Conservation (phyloP, 2,329 filamentous ascomycete genomes). For the Immersiporthe knoxdaviesiana region DNA sequence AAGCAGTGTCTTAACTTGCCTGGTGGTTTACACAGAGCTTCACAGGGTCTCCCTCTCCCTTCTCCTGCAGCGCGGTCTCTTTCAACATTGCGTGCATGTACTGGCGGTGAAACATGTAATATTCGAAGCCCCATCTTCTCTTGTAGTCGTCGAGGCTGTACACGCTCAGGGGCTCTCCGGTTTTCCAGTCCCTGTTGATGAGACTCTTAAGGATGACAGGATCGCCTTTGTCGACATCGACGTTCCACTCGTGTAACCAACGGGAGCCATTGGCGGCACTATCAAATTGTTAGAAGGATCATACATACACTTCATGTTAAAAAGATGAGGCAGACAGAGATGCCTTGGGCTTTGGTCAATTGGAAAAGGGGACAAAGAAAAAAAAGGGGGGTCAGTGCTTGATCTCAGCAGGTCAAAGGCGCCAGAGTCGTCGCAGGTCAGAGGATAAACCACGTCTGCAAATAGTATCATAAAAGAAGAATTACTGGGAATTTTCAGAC, state of each 20-base stretch:
- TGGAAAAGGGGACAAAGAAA: no score
- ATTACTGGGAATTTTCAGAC: neutral
- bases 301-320: neutral
- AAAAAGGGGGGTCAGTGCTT: neutral
- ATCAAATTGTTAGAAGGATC: neutral
- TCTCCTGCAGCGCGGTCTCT: conserved; percentile 34
- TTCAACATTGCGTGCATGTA: conserved; percentile 47
- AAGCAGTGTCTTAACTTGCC: conserved; percentile 36
- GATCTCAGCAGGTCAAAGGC: neutral
- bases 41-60: conserved; percentile 22
- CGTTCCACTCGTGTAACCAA: conserved; percentile 70
- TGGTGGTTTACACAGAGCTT: conserved; percentile 60
- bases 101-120: conserved; percentile 66
- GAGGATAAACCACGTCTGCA: neutral
- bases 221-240: conserved; percentile 66
- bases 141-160: conserved; percentile 69
- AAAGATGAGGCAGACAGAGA: neutral
- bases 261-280: conserved; percentile 70
- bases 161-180: conserved; percentile 66
- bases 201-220: conserved; percentile 67
- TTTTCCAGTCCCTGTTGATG: conserved; percentile 72
- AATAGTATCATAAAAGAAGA: neutral
- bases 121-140: conserved; percentile 63
- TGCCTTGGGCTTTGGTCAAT: neutral
- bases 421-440: neutral